Evolutionary conservation across 2,329 filamentous ascomycete species (phyloP).

Genomic region (Aspergillus sp.): DNA sequence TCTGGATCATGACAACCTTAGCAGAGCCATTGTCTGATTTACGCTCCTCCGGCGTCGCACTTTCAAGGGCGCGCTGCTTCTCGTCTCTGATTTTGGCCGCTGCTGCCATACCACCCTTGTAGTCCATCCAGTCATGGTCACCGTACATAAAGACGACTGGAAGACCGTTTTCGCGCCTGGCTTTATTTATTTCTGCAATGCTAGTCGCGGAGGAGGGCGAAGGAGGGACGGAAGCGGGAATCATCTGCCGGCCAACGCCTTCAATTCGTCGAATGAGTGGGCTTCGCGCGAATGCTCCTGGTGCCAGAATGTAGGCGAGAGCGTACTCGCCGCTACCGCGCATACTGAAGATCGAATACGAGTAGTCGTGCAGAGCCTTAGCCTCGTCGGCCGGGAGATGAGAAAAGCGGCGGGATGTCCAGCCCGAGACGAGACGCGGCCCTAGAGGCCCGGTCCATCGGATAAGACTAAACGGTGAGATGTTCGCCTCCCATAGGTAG

Average conservation of each 20-base stretch:
- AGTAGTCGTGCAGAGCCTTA: constrained; percentile 84
- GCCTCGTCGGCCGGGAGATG: constrained; percentile 80
- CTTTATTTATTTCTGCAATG: not conserved
- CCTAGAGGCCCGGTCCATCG: constrained; percentile 86
- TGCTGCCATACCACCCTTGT: constrained; percentile 77
- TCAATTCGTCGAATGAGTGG: constrained; percentile 87
- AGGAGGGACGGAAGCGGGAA: constrained; percentile 26
- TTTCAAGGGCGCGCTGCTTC: constrained; percentile 58
- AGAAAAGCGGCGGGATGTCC: constrained; percentile 90
- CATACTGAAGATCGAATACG: constrained; percentile 91
- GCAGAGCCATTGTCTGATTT: constrained; percentile 73
- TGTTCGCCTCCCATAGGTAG: constrained; percentile 95
- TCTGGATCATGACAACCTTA: constrained; percentile 75
- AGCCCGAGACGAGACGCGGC: constrained; percentile 87
- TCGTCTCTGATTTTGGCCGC: constrained; percentile 75
- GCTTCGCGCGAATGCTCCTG: constrained; percentile 85
- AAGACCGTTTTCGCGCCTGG: constrained; percentile 60
- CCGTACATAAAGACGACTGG: constrained; percentile 95
- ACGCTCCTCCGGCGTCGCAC: constrained; percentile 66
- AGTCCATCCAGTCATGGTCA: constrained; percentile 98
- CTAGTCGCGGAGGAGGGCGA: constrained; percentile 33
- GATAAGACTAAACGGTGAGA: constrained; percentile 90
- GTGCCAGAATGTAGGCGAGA: constrained; percentile 86
- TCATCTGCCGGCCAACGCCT: constrained; percentile 73
- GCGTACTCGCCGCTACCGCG: constrained; percentile 92